phyloP scores from a whole-genome alignment of 2,329 filamentous ascomycete species.

The Exophiala viscosa region DNA sequence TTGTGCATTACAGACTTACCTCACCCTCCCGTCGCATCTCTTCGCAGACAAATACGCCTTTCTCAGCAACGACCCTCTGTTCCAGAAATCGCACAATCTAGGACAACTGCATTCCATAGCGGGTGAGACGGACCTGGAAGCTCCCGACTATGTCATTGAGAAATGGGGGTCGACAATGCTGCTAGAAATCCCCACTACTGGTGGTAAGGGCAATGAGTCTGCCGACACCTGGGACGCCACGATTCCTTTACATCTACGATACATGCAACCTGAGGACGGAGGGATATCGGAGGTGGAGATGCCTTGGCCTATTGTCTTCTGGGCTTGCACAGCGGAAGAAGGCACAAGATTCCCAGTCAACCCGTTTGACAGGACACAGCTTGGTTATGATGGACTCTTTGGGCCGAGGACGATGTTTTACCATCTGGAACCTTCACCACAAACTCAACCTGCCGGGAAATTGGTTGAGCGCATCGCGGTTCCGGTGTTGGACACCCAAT shows the following conservation, averaged over 20 bases:
- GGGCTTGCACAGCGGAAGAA: conserved; percentile 68
- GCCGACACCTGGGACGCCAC: conserved; percentile 35
- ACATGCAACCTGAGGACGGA: conserved; percentile 57
- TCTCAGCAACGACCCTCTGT: conserved; percentile 54
- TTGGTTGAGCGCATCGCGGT: conserved; percentile 58
- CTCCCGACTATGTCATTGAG: conserved; percentile 72
- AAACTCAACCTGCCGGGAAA: conserved; percentile 16
- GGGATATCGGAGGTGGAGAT: conserved; percentile 51
- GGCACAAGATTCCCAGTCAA: conserved; percentile 65
- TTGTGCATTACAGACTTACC: conserved; percentile 73
- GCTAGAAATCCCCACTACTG: conserved; percentile 64
- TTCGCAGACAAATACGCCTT: conserved; percentile 90
- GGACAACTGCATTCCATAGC: conserved; percentile 63
- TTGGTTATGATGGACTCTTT: conserved; percentile 86
- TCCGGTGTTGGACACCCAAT: conserved; percentile 60
- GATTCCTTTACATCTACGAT: conserved; percentile 82
- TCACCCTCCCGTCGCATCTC: conserved; percentile 74
- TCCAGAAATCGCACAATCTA: conserved; percentile 77
- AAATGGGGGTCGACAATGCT: conserved; percentile 77
- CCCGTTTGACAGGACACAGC: conserved; percentile 77
- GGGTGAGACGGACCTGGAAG: conserved; percentile 82
- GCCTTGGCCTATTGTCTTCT: conserved; percentile 82
- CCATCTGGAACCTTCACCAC: conserved; percentile 60
- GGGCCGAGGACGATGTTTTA: conserved; percentile 75
- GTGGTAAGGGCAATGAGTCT: conserved; percentile 17